phyloP scores from a whole-genome alignment of 352 stramenopile species.

The Phytophthora parvispora region DNA sequence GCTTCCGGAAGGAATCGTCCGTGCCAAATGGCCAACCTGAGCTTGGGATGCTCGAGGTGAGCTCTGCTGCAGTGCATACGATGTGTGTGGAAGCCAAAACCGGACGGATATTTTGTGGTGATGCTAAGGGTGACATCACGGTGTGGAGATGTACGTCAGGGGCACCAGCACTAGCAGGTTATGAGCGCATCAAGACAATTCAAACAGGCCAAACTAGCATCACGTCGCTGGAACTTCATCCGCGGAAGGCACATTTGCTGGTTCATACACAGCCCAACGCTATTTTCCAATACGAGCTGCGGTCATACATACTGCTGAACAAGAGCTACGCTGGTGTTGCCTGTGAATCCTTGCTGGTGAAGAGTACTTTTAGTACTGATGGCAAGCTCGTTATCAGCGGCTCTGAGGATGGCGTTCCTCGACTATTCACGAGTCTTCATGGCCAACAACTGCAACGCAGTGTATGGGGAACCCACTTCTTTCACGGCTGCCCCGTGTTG shows the following conservation, averaged over 20 bases:
- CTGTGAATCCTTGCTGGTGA: slow-evolving; percentile 57
- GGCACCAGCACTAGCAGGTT: slow-evolving; percentile 17
- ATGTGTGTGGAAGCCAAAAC: slow-evolving; percentile 58
- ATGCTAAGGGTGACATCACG: slow-evolving; percentile 54
- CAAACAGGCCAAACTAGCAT: slow-evolving; percentile 58
- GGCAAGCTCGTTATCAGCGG: slow-evolving; percentile 70
- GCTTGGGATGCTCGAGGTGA: slow-evolving; percentile 31
- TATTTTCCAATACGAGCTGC: slow-evolving; percentile 79
- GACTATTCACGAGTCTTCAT: slow-evolving; percentile 65
- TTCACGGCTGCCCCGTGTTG: slow-evolving; percentile 54
- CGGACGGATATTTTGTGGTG: slow-evolving; percentile 65
- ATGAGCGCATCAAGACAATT: slow-evolving; percentile 63
- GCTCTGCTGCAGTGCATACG: slow-evolving; percentile 53
- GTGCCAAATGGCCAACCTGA: slow-evolving; percentile 33
- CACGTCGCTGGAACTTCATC: slow-evolving; percentile 68
- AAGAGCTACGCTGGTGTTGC: slow-evolving; percentile 68
- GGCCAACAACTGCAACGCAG: slow-evolving; percentile 51
- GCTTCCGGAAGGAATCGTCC: slow-evolving; percentile 40
- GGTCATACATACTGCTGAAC: slow-evolving; percentile 79
- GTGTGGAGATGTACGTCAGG: slow-evolving; percentile 46
- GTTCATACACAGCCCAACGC: slow-evolving; percentile 69
- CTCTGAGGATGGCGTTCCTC: slow-evolving; percentile 69
- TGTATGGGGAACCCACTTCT: slow-evolving; percentile 72
- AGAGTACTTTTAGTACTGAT: slow-evolving; percentile 72
- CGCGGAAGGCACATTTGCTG: slow-evolving; percentile 72